Percentiles rank a stretch among this genome's conserved stretches.
phyloP scores from a whole-genome alignment of 371 early-diverging fungal species.

The Encephalitozoon hellem region DNA sequence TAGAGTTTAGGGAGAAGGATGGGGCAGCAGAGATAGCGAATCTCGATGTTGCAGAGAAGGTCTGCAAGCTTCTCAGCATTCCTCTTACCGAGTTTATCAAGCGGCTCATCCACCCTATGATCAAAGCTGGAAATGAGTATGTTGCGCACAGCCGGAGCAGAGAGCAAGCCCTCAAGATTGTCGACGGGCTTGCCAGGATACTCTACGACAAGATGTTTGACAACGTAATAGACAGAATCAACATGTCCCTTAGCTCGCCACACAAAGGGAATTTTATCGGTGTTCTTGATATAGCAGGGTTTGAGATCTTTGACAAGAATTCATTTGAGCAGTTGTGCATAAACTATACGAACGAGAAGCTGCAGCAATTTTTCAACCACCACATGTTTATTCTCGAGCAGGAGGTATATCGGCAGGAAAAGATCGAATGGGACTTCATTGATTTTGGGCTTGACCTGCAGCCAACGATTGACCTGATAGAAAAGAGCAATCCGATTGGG shows the following conservation, averaged over 20 bases:
- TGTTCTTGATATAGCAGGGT: conserved; percentile 97
- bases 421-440: conserved; percentile 93
- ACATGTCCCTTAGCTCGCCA: conserved; percentile 67
- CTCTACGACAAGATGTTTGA: conserved; percentile 96
- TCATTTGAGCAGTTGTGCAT: conserved; percentile 98
- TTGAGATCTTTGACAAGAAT: conserved; percentile 93
- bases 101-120: conserved; percentile 73
- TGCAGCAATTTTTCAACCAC: conserved; percentile 99
- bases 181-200: conserved; percentile 81
- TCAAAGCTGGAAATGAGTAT: conserved; percentile 90
- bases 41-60: conserved; percentile 68
- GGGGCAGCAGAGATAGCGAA: conserved; percentile 77
- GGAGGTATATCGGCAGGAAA: conserved; percentile 87
- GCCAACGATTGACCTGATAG: conserved; percentile 93
- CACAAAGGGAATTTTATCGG: conserved; percentile 76
- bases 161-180: conserved; percentile 73
- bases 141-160: conserved; percentile 76
- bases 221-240: conserved; percentile 74
- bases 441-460: conserved; percentile 97
- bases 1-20: conserved; percentile 68
- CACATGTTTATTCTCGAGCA: conserved; percentile 99
- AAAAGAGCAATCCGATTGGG: conserved; percentile 86
- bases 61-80: conserved; percentile 85
- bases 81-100: conserved; percentile 73
- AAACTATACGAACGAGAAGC: conserved; percentile 97